Conservation (phyloP, 192 early-diverging fungal species). For the Linderina pennispora region DNA sequence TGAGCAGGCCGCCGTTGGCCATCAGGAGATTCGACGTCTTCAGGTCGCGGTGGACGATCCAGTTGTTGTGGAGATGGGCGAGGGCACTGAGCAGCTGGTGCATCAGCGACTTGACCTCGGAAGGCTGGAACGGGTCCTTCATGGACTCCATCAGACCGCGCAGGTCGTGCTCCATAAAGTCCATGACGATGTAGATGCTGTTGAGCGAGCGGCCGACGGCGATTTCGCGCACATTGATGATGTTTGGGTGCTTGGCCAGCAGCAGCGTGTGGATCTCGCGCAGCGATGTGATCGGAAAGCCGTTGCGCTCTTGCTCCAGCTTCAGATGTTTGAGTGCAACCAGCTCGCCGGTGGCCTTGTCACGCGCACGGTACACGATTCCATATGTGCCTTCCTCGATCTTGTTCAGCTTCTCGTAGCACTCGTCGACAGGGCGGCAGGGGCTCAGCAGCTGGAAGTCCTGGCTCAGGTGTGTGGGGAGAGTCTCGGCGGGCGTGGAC, state of each 20-base stretch:
- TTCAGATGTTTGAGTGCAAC: slow-evolving; percentile 75
- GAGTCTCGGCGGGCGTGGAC: no score
- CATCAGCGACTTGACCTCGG: slow-evolving; percentile 79
- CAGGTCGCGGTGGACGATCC: slow-evolving; percentile 90
- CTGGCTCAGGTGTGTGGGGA: slow-evolving; percentile 16
- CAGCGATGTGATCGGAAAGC: slow-evolving; percentile 73
- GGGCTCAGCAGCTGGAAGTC: slow-evolving; percentile 8
- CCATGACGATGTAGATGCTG: slow-evolving; percentile 96
- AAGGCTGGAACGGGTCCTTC: slow-evolving; percentile 70
- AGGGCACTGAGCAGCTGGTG: slow-evolving; percentile 73
- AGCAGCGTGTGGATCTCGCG: slow-evolving; percentile 73
- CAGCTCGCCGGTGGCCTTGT: slow-evolving; percentile 70
- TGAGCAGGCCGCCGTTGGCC: slow-evolving; percentile 73
- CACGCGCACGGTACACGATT: slow-evolving; percentile 87
- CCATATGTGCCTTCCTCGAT: slow-evolving; percentile 98
- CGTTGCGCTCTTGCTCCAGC: slow-evolving; percentile 70
- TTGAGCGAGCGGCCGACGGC: slow-evolving; percentile 51
- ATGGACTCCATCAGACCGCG: slow-evolving; percentile 86
- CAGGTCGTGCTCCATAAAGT: slow-evolving; percentile 94
- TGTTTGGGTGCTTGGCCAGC: slow-evolving; percentile 74
- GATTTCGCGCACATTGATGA: slow-evolving; percentile 76
- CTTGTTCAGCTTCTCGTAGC: slow-evolving; percentile 90
- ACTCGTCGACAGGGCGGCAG: slow-evolving; percentile 32
- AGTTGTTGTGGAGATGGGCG: slow-evolving; percentile 76
- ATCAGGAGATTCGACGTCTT: slow-evolving; percentile 80